These are phyloP conservation scores for Colletotrichum sp. DNA, from an alignment of 2,329 filamentous ascomycete species.

Conservation along the genomic window DNA sequence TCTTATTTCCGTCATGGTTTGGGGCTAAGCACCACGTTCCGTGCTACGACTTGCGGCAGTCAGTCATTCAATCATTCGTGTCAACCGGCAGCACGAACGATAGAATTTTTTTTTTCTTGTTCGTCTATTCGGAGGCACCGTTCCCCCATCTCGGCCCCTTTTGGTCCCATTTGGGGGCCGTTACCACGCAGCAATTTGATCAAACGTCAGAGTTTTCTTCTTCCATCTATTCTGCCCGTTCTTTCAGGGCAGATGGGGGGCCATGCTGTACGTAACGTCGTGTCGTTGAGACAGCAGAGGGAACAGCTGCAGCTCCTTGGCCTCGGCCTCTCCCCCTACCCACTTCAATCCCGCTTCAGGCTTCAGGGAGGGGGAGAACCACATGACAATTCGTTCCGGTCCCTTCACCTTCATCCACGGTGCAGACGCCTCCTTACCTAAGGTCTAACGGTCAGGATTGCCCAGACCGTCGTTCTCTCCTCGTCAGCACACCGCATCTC, in stretches of 20 bases:
- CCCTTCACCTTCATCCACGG: background rate
- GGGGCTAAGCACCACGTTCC: background rate
- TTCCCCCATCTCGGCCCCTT: background rate
- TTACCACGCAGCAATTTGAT: background rate
- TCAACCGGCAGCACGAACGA: background rate
- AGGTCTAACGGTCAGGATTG: background rate
- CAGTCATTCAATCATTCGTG: background rate
- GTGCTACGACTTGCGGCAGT: background rate
- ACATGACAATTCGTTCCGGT: background rate
- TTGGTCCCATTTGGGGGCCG: background rate
- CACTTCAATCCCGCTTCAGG: background rate
- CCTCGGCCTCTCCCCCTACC: background rate
- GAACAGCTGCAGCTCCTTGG: background rate
- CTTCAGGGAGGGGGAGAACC: background rate
- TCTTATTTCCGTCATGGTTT: background rate
- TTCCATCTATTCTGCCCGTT: background rate
- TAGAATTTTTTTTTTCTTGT: background rate
- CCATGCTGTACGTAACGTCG: conserved; percentile 2
- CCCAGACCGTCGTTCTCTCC: background rate
- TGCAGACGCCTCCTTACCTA: background rate
- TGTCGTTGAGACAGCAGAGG: background rate
- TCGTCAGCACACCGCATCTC: background rate
- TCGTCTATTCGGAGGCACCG: background rate
- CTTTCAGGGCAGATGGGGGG: background rate
- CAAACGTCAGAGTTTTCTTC: background rate